These are phyloP conservation scores for Chimonanthus salicifolius DNA, from an alignment of 164 flowering plant genomes.

Conservation along the genomic window DNA sequence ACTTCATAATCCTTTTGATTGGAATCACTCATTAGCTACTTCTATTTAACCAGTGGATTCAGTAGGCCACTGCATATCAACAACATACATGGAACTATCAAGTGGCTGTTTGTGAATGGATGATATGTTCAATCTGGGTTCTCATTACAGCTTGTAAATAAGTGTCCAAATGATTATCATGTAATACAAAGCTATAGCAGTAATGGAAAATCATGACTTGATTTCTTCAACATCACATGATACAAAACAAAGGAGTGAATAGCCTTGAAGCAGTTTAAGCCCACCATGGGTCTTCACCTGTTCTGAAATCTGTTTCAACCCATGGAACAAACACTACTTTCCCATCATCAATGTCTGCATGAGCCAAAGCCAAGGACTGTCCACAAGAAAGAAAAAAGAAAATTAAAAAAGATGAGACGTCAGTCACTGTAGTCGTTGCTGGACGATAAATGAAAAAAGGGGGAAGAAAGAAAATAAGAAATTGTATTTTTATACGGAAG, in stretches of 20 bases:
- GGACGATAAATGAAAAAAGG: neutral
- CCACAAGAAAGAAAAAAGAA: constrained; percentile 1
- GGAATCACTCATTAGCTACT: neutral
- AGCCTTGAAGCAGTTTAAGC: constrained; percentile 24
- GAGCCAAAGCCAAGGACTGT: constrained; percentile 91
- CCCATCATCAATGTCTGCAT: constrained; percentile 72
- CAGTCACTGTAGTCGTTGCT: neutral
- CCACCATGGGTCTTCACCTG: constrained; percentile 98
- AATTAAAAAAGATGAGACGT: neutral
- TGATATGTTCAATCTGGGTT: neutral
- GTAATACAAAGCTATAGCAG: constrained; percentile 3
- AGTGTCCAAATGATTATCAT: neutral
- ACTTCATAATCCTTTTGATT: neutral
- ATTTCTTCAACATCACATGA: neutral
- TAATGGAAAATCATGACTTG: neutral
- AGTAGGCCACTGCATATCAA: neutral
- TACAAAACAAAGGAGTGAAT: neutral
- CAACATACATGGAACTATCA: neutral
- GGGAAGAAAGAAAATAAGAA: neutral
- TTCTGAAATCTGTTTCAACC: constrained; percentile 93
- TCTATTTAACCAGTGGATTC: neutral
- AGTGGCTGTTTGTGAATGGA: neutral
- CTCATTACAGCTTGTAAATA: constrained; percentile 1
- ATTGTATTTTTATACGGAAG: neutral
- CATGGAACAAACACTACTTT: constrained; percentile 89